Evolutionary conservation across 2,329 filamentous ascomycete genomes (phyloP).

Genomic region (Fusarium sororula): DNA sequence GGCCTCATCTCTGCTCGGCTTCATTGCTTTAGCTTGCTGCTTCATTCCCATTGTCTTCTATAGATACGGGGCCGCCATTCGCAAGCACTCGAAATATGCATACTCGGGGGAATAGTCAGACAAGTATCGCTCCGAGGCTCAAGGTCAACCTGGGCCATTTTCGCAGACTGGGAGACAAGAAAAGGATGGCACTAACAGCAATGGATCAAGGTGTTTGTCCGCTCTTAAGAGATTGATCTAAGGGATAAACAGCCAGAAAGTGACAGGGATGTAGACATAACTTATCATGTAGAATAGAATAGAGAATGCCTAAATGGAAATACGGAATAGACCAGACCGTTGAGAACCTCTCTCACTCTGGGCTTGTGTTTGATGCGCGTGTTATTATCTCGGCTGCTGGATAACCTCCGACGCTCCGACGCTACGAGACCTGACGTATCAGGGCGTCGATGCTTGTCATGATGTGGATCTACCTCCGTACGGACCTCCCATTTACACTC

Average conservation of each 20-base stretch:
- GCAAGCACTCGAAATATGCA: not conserved
- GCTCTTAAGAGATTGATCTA: rapidly evolving
- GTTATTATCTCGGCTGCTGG: not conserved
- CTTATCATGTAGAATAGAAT: no score
- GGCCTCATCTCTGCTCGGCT: not conserved
- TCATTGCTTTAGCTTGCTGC: not conserved
- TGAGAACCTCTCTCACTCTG: no score
- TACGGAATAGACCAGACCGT: no score
- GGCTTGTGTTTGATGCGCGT: no score
- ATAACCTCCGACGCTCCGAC: not conserved
- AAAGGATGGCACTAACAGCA: no score
- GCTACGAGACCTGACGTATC: not conserved
- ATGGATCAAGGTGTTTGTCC: no score
- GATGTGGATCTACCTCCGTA: not conserved
- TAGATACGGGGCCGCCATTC: not conserved
- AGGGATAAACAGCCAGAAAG: no score
- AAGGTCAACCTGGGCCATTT: no score
- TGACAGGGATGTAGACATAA: no score
- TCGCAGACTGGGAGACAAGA: no score
- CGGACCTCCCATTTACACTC: not conserved
- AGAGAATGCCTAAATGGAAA: no score
- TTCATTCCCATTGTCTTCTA: not conserved
- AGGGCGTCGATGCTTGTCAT: not conserved
- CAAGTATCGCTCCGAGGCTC: rapidly evolving
- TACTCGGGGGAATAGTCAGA: not conserved